These are phyloP conservation scores for Tetracladium maxilliforme DNA, from an alignment of 2,329 filamentous ascomycete genomes.

Conservation along the genomic window DNA sequence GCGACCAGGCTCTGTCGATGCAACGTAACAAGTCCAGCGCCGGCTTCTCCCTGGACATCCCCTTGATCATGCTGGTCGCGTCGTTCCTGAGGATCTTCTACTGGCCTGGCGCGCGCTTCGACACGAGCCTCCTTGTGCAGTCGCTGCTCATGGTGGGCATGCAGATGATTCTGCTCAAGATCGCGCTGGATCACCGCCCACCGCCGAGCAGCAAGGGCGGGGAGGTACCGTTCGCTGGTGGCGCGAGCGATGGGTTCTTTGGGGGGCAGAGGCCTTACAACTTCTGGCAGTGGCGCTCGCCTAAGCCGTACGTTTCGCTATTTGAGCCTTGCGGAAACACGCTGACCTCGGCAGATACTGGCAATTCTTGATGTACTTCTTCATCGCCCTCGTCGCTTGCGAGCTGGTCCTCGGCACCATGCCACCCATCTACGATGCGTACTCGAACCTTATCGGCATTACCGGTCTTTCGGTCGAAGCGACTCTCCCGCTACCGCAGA, in stretches of 20 bases:
- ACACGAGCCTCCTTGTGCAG: conserved; percentile 47
- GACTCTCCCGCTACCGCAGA: conserved; percentile 68
- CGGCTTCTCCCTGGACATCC: conserved; percentile 57
- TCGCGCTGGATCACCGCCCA: conserved; percentile 54
- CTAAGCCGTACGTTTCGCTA: conserved; percentile 38
- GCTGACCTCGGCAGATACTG: conserved; percentile 63
- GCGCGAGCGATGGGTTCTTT: conserved; percentile 10
- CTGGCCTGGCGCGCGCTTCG: conserved; percentile 52
- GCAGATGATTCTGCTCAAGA: conserved; percentile 48
- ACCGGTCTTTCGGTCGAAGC: conserved; percentile 69
- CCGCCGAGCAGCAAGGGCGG: conserved; percentile 42
- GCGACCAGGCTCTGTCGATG: conserved; percentile 52
- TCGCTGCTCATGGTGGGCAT: conserved; percentile 51
- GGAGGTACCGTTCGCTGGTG: conserved; percentile 51
- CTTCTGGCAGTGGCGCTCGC: conserved; percentile 72
- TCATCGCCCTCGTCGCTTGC: conserved; percentile 40
- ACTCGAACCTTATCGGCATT: conserved; percentile 56
- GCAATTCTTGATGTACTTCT: conserved; percentile 59
- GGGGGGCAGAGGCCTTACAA: conserved; percentile 47
- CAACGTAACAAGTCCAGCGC: conserved; percentile 47
- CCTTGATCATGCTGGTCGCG: conserved; percentile 57
- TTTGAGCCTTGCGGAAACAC: background rate
- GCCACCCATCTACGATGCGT: conserved; percentile 41
- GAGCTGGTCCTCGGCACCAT: conserved; percentile 53
- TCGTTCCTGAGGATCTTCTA: conserved; percentile 58